Conservation (phyloP, 352 stramenopile species). For the Peronospora belbahrii region DNA sequence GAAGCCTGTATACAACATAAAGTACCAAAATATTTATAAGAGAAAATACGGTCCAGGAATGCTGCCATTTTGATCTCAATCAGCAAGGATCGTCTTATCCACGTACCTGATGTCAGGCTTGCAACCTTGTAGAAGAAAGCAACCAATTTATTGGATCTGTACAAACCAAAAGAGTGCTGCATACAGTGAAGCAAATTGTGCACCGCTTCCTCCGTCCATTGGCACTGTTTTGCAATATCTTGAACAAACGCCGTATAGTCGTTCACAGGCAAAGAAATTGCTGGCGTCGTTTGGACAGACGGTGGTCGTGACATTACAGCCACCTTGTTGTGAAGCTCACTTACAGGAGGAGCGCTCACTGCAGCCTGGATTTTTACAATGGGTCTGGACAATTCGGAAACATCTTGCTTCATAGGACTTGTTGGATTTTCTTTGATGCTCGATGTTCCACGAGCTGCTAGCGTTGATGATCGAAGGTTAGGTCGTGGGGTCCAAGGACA, state of each 20-base stretch:
- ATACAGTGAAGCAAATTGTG: constrained; percentile 30
- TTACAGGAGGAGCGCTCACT: background rate
- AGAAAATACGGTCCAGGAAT: background rate
- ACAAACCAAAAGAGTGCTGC: constrained; percentile 33
- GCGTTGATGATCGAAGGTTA: constrained; percentile 14
- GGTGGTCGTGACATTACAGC: background rate
- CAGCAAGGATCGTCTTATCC: background rate
- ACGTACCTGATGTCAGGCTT: constrained; percentile 32
- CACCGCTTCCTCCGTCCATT: constrained; percentile 29
- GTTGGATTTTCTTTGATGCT: constrained; percentile 1
- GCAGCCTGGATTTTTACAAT: background rate
- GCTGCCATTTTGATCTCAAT: background rate
- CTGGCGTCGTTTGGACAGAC: background rate
- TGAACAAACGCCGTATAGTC: constrained; percentile 29
- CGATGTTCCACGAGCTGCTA: constrained; percentile 1
- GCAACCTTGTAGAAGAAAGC: constrained; percentile 31
- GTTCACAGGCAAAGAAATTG: constrained; percentile 7
- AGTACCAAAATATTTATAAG: background rate
- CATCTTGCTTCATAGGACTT: background rate
- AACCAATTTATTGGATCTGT: constrained; percentile 33
- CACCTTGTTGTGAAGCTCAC: background rate
- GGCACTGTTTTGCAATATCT: constrained; percentile 26
- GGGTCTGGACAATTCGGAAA: too few relatives aligned
- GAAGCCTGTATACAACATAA: constrained; percentile 15
- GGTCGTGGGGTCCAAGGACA: constrained; percentile 11